phyloP scores from a whole-genome alignment of 116 monocot species.

The Iris pallida region DNA sequence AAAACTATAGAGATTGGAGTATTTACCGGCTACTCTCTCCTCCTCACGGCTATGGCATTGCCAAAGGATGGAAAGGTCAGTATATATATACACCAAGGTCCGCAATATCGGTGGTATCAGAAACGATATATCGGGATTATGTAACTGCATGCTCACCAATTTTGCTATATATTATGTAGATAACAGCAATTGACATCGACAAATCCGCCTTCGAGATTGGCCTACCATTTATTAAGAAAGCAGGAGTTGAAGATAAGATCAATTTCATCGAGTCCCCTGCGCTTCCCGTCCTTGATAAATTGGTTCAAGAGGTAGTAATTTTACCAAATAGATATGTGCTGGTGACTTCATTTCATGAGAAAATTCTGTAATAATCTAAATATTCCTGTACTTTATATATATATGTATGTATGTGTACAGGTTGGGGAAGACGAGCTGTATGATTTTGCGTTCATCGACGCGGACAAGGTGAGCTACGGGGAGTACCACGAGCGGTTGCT shows the following conservation, averaged over 20 bases:
- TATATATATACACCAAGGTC: constrained; percentile 15
- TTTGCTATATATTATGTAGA: background rate
- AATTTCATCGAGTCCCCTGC: constrained; percentile 13
- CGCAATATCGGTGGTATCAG: constrained; percentile 20
- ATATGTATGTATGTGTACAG: background rate
- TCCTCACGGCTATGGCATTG: constrained; percentile 28
- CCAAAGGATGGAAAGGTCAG: constrained; percentile 37
- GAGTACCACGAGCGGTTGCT: constrained; percentile 19
- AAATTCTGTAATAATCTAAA: too few relatives aligned
- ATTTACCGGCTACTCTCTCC: constrained; percentile 39
- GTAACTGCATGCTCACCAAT: background rate
- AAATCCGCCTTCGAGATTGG: constrained; percentile 7
- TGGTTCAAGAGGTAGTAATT: constrained; percentile 9
- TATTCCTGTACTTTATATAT: background rate
- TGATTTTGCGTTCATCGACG: constrained; percentile 25
- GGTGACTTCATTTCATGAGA: background rate
- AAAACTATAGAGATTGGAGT: constrained; percentile 41
- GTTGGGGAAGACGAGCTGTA: background rate
- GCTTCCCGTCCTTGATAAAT: constrained; percentile 7
- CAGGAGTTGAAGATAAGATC: constrained; percentile 15
- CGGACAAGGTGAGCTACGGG: constrained; percentile 7
- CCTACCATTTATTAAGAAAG: constrained; percentile 9
- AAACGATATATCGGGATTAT: constrained; percentile 18
- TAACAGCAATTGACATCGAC: constrained; percentile 11
- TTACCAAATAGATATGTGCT: background rate